These are phyloP conservation scores for Gossypium sturtianum DNA, from an alignment of 345 rosid species.

Conservation along the genomic window DNA sequence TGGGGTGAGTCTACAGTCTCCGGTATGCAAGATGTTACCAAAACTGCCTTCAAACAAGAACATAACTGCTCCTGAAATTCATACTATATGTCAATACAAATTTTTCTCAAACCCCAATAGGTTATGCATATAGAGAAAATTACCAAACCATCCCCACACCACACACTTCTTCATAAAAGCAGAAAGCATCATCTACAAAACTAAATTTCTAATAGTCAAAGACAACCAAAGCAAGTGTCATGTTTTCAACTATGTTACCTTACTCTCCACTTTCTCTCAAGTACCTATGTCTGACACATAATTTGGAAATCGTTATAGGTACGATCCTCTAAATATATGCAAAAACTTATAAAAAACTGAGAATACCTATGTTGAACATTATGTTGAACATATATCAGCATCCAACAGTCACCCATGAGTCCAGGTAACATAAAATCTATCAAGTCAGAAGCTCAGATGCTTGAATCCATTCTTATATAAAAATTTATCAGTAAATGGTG, in stretches of 20 bases:
- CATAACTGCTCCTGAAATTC: conserved; percentile 87
- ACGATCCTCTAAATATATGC: background rate
- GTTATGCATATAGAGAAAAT: background rate
- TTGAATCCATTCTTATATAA: background rate
- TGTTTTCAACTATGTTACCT: background rate
- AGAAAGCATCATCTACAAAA: background rate
- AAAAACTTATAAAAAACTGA: background rate
- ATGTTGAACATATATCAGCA: background rate
- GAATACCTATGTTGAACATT: background rate
- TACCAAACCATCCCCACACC: background rate
- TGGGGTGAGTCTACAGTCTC: conserved; percentile 80
- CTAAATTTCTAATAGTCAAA: background rate
- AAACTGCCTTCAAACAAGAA: conserved; percentile 84
- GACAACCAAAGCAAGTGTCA: background rate
- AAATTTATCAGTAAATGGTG: background rate
- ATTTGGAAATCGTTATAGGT: background rate
- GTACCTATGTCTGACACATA: background rate
- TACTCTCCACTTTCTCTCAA: background rate
- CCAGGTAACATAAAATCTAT: background rate
- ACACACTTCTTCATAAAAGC: background rate
- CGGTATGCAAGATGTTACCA: conserved; percentile 82
- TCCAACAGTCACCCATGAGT: background rate
- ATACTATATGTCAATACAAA: conserved; percentile 23
- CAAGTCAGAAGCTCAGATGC: background rate
- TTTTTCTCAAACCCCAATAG: conserved; percentile 6